A percentile compares a stretch with the other conserved stretches of the same genome.
phyloP scores from a whole-genome alignment of 768 basidiomycete species.

The Auricularia auricula-judae region DNA sequence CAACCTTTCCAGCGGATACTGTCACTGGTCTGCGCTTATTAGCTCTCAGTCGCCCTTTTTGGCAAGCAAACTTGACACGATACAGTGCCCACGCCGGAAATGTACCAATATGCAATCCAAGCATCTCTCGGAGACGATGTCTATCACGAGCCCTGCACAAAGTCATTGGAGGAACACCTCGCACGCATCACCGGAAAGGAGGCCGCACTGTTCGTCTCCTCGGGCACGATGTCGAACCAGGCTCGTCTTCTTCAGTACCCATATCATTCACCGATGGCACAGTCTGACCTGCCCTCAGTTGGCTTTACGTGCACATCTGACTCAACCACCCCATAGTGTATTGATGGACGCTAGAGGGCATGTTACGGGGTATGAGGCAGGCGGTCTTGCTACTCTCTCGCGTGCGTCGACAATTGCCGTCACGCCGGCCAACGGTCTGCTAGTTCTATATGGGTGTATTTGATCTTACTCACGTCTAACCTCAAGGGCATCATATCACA shows the following conservation, averaged over 20 bases:
- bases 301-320: slow-evolving; percentile 75
- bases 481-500: slow-evolving; percentile 66
- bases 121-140: slow-evolving; percentile 74
- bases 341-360: slow-evolving; percentile 80
- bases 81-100: slow-evolving; percentile 44
- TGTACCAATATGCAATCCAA: slow-evolving; percentile 58
- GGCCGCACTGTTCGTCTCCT: slow-evolving; percentile 76
- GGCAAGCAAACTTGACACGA: slow-evolving; percentile 15
- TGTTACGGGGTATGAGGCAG: slow-evolving; percentile 76
- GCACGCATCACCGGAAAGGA: slow-evolving; percentile 80
- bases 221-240: slow-evolving; percentile 86
- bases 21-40: slow-evolving; percentile 27
- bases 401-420: slow-evolving; percentile 59
- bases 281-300: slow-evolving; percentile 24
- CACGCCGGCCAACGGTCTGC: slow-evolving; percentile 48
- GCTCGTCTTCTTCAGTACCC: slow-evolving; percentile 10
- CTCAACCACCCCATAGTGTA: slow-evolving; percentile 70
- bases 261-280: no score
- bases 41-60: background rate
- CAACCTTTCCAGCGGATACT: slow-evolving; percentile 30
- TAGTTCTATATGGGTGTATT: background rate
- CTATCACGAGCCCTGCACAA: slow-evolving; percentile 51
- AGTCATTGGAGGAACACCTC: slow-evolving; percentile 57
- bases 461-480: slow-evolving; percentile 1
- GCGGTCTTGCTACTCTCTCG: slow-evolving; percentile 80